These are phyloP conservation scores for Sugiyamaella lignohabitans DNA, from an alignment of 805 yeast genomes.

Conservation along the genomic window DNA sequence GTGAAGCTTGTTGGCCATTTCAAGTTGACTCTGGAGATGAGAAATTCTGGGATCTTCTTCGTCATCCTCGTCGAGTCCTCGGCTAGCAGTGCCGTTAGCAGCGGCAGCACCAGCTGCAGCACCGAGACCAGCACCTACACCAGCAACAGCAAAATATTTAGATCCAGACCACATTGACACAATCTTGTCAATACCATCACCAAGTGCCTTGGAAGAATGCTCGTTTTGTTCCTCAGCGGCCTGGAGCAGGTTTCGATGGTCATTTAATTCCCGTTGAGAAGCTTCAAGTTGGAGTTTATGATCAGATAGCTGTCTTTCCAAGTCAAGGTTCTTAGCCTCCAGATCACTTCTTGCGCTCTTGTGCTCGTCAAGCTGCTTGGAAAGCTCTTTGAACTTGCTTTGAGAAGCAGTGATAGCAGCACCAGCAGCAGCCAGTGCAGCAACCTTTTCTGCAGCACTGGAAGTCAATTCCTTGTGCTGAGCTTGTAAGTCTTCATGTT, in stretches of 20 bases:
- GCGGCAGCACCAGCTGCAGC: conserved; percentile 2
- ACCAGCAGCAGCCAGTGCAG: conserved; percentile 23
- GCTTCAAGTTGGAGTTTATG: conserved; percentile 16
- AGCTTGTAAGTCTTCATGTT: conserved; percentile 9
- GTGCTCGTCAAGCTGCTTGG: conserved; percentile 17
- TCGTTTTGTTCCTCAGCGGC: conserved; percentile 17
- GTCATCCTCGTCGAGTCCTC: neutral
- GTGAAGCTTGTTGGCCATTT: conserved; percentile 12
- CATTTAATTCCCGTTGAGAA: conserved; percentile 19
- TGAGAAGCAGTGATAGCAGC: conserved; percentile 25
- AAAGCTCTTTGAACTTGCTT: conserved; percentile 12
- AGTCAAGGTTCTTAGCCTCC: conserved; percentile 13
- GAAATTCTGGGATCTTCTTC: conserved; percentile 11
- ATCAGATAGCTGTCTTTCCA: conserved; percentile 17
- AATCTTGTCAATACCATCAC: conserved; percentile 20
- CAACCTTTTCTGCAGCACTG: conserved; percentile 20
- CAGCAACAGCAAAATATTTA: conserved; percentile 7
- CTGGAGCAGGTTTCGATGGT: conserved; percentile 15
- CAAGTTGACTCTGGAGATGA: conserved; percentile 9
- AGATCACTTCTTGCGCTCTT: conserved; percentile 13
- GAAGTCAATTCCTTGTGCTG: conserved; percentile 16
- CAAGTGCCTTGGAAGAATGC: conserved; percentile 20
- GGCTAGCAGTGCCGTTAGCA: neutral
- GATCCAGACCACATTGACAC: conserved; percentile 24
- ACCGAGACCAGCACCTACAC: conserved; percentile 2